phyloP scores from a whole-genome alignment of 129 eudicot species.

The Flaveria trinervia region DNA sequence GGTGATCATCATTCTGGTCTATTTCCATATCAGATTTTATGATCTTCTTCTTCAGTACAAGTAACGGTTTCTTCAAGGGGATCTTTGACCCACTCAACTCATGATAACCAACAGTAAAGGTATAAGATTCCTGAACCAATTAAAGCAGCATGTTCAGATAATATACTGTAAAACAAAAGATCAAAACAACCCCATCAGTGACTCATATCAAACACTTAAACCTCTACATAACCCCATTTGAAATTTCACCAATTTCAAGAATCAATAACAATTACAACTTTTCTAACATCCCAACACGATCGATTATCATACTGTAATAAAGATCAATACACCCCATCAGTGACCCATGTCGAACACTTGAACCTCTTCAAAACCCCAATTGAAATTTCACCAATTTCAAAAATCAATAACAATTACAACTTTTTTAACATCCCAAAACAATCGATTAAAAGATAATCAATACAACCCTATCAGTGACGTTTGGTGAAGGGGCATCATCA shows the following conservation, averaged over 20 bases:
- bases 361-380: too few relatives aligned
- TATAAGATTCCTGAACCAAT: constrained; percentile 68
- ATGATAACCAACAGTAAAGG: constrained; percentile 91
- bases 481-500: background rate
- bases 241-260: too few relatives aligned
- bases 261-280: constrained; percentile 1
- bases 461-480: background rate
- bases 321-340: too few relatives aligned
- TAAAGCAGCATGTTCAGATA: constrained; percentile 4
- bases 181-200: background rate
- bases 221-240: too few relatives aligned
- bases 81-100: constrained; percentile 92
- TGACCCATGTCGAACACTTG: too few relatives aligned
- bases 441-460: too few relatives aligned
- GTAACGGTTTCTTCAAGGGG: constrained; percentile 79
- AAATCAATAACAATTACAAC: background rate
- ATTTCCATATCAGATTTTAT: constrained; percentile 33
- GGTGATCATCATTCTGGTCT: constrained; percentile 37
- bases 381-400: too few relatives aligned
- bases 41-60: constrained; percentile 72
- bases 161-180: background rate
- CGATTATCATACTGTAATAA: too few relatives aligned
- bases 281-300: background rate
- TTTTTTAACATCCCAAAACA: background rate
- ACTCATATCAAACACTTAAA: too few relatives aligned